Evolutionary conservation across 2,329 filamentous ascomycete species (phyloP), one percentile per base, ranked within the genome.

Genomic region (Epichloe festucae): DNA sequence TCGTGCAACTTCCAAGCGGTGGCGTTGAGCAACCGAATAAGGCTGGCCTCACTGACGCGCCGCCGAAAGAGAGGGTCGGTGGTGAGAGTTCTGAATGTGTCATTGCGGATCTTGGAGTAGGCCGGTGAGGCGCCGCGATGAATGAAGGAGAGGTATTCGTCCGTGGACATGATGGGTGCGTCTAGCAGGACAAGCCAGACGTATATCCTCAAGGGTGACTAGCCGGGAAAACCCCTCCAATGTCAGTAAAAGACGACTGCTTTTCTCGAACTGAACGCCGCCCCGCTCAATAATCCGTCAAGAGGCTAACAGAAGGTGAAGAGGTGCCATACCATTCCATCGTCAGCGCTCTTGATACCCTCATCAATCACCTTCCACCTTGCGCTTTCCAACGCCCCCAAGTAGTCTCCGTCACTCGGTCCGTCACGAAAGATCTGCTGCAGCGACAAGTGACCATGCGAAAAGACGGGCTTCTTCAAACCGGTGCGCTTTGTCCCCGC

Each of bases 21-120:
- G 23, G 93, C 93, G 65, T 98, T 98, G 53, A 98, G 79, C 4
- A 98, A 78, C 12, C 93, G 87, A 54, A 95, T 97, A 42, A 98
- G 73, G 66, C 87, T 95, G 55, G 94, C 94, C 68, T 98, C 93
- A 53, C 89, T 95, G 54, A 98, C 93, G 53, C 91, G 85, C 35
- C 93, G 83, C 55, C 93, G 87, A 74, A 97, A 98, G 38, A 98
- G 80, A n/a, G 91, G 90, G 63, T 98, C 93, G 49, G 91, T 96
- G 35, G 93, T 93, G 51, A 98, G 76, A 0, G 93, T 98, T 60
- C 93, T 88, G 67, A 97, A 97, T 41, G 93, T 96, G 67, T 98
- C 93, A 69, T 98, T 96, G 65, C 90, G 87, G 64, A 98, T 98
- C 72, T 98, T 98, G 62, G 88, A 82, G 71, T 98, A 95, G 45